phyloP scores from a whole-genome alignment of 2,329 filamentous ascomycete genomes.

The Paracoccidioides brasiliensis region DNA sequence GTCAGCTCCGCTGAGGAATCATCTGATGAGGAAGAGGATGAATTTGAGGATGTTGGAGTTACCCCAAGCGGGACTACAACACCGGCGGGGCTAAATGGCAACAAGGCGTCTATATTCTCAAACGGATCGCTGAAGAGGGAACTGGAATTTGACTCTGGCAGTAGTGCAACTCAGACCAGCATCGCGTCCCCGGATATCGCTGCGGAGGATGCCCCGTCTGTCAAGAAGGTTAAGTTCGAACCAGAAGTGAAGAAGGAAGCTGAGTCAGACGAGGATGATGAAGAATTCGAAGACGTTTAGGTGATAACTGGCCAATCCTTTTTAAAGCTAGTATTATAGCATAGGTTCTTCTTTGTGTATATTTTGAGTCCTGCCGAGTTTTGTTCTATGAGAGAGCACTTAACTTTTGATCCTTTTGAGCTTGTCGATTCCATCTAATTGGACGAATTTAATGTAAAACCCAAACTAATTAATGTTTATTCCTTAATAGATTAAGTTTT shows the following conservation, averaged over 20 bases:
- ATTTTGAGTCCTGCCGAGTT: neutral
- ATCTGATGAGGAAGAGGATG: slow-evolving; percentile 12
- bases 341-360: neutral
- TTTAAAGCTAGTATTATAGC: neutral
- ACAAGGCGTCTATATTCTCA: slow-evolving; percentile 5
- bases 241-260: slow-evolving; percentile 24
- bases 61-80: slow-evolving; percentile 22
- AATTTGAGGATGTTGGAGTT: slow-evolving; percentile 13
- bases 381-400: no score
- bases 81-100: slow-evolving; percentile 16
- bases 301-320: no score
- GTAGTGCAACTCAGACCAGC: slow-evolving; percentile 26
- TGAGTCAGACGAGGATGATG: slow-evolving; percentile 31
- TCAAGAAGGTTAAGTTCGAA: slow-evolving; percentile 34
- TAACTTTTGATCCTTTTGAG: no score
- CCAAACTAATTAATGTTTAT: no score
- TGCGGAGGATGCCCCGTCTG: slow-evolving; percentile 26
- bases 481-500: no score
- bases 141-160: slow-evolving; percentile 27
- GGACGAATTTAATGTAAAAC: no score
- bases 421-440: no score
- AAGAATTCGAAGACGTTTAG: slow-evolving; percentile 33
- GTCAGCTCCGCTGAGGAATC: slow-evolving; percentile 26
- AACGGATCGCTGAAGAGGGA: slow-evolving; percentile 26
- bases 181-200: slow-evolving; percentile 25